Evolutionary conservation across 306 rosid genomes (phyloP), one percentile per base, ranked within the genome.

Genomic region (Dryas drummondii): DNA sequence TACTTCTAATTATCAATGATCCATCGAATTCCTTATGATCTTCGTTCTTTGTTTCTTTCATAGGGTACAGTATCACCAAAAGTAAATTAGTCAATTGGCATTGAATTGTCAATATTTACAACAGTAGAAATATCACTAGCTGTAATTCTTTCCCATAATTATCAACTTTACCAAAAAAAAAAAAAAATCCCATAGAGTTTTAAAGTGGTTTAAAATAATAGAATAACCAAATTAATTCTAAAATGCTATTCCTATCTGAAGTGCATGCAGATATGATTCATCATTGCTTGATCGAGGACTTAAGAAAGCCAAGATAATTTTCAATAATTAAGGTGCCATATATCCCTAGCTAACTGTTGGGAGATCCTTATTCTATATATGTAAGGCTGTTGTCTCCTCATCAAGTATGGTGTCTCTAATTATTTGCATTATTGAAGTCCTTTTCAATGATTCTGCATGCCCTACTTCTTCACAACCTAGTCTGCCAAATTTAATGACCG

Each of bases 221-320:
- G 27, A 55, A 55, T 55, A 55, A 55, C 60, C 32, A 58, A 64
- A 68, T 9, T 66, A 64, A 68, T 9, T 66, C 68, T 64, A 46
- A 66, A 82, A 81, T 78, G 79, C 40, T 22, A 68, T 60, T 62
- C 71, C 44, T 49, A 60, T 78, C 56, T 79, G 4, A 17, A 19
- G 19, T 22, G 7, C 37, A 32, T 32, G 37, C 37, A 32, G 37
- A 32, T 32, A 19, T 57, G 37, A 8, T 57, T 58, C 41, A 32
- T 32, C 37, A 1, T 32, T 32, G 37, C 37, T 32, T 32, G 37
- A 22, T 22, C 22, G 22, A 32, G 42, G 45, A 60, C 37, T 32
- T 32, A 27, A 32, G 15, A 15, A 41, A 41, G 68, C 13, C 68
- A 7, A 1, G 19, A 63, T 37, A 40, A 41, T 63, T 41, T 54